Conservation (phyloP, 768 basidiomycete species). For the Trametes maxima region DNA sequence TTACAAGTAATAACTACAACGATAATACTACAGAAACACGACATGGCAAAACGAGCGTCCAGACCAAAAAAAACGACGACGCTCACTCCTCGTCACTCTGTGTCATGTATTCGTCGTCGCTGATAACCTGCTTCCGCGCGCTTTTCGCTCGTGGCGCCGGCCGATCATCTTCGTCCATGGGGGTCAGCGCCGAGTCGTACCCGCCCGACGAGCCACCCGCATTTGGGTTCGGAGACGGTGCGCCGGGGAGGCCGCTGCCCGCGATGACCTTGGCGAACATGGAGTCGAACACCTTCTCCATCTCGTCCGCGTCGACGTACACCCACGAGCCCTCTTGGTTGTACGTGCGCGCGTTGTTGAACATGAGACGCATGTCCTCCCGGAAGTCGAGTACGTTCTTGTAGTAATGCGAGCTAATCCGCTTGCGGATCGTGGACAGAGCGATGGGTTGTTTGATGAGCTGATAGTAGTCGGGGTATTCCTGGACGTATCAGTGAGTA, state of each 20-base stretch:
- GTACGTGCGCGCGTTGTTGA: slow-evolving; percentile 90
- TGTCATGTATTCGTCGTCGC: slow-evolving; percentile 66
- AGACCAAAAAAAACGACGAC: not conserved
- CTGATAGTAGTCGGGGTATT: slow-evolving; percentile 92
- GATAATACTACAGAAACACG: slow-evolving; percentile 19
- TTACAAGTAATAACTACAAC: slow-evolving; percentile 25
- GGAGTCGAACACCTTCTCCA: slow-evolving; percentile 85
- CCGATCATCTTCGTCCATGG: slow-evolving; percentile 81
- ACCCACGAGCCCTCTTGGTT: slow-evolving; percentile 97
- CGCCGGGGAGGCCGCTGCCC: slow-evolving; percentile 77
- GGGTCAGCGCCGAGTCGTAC: slow-evolving; percentile 71
- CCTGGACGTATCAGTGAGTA: slow-evolving; percentile 42
- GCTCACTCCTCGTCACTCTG: slow-evolving; percentile 71
- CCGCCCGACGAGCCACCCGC: slow-evolving; percentile 36
- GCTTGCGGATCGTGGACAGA: slow-evolving; percentile 83
- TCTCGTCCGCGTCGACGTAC: slow-evolving; percentile 90
- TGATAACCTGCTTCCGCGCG: slow-evolving; percentile 73
- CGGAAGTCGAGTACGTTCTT: slow-evolving; percentile 73
- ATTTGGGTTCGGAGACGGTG: slow-evolving; percentile 40
- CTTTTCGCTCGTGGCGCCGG: slow-evolving; percentile 56
- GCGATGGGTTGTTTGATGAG: slow-evolving; percentile 89
- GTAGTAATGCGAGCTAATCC: slow-evolving; percentile 64
- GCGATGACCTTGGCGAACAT: slow-evolving; percentile 64
- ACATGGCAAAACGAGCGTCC: slow-evolving; percentile 11
- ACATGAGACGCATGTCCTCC: slow-evolving; percentile 89